Evolutionary conservation across 2,329 filamentous ascomycete species (phyloP), one percentile per base, ranked within the genome.

Genomic region (Pestalotiopsis sp.): DNA sequence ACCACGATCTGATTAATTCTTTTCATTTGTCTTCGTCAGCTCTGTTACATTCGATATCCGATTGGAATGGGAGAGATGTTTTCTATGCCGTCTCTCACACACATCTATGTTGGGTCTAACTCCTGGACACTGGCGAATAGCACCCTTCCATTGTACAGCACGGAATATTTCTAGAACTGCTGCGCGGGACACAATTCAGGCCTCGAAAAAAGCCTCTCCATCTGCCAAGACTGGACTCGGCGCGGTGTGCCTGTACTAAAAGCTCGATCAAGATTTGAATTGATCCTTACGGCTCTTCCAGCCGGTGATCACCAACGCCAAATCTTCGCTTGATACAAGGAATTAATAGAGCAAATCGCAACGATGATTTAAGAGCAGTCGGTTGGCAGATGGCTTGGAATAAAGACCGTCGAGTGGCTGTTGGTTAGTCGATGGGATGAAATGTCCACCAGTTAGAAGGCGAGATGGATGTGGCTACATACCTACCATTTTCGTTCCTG

Each of bases 371-470:
- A 6, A 52, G 6, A 52, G 14, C 6, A 52, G 14, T 52, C 7
- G 17, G 17, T 52, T 52, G 45, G 45, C 45, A 20, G 45, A 52
- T 20, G 45, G 20, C 45, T 52, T 52, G 6, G 11, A 17, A 52
- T 52, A 17, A 52, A 52, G n/a, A 20, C 17, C 23, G 45, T 20
- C n/a, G 45, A n/a, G 45, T 52, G 45, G 45, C 45, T 20, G 45
- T 9, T 52, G 45, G 45, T 7, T n/a, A n/a, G n/a, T 52, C 6
- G 17, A 11, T n/a, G 23, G 25, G 23, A 12, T 59, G 49, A 52
- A 39, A 38, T 64, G 38, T 64, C 61, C 61, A 49, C 61, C 61
- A 64, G 61, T 64, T 38, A 31, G n/a, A 64, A n/a, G 61, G 5
- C 23, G 38, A 49, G 23, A 4, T 17, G 61, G 61, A 31, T 64